phyloP scores from a whole-genome alignment of 2,329 filamentous ascomycete genomes.

The Aureobasidium sp. region DNA sequence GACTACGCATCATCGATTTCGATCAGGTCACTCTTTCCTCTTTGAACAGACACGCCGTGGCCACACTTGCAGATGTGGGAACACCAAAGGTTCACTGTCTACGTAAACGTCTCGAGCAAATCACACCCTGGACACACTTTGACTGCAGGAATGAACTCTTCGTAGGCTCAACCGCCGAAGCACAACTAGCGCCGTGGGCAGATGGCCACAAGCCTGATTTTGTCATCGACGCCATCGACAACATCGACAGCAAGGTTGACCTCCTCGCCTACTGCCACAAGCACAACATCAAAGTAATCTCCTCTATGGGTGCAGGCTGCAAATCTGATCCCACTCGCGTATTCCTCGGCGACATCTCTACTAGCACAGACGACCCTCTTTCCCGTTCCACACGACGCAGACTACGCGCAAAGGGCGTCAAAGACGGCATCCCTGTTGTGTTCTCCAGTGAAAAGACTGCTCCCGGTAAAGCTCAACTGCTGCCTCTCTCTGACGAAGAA shows the following conservation, averaged over 20 bases:
- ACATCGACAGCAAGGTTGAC: slow-evolving; percentile 93
- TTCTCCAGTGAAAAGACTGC: slow-evolving; percentile 87
- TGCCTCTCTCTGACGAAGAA: slow-evolving; percentile 82
- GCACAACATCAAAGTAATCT: slow-evolving; percentile 73
- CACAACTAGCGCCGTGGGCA: slow-evolving; percentile 61
- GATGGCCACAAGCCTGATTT: slow-evolving; percentile 63
- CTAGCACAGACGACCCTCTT: slow-evolving; percentile 79
- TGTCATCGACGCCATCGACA: slow-evolving; percentile 96
- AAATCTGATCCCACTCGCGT: slow-evolving; percentile 82
- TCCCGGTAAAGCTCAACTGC: slow-evolving; percentile 81
- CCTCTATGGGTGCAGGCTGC: slow-evolving; percentile 92
- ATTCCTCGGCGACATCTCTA: slow-evolving; percentile 83
- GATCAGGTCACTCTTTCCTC: slow-evolving; percentile 95
- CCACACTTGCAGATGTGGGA: slow-evolving; percentile 88
- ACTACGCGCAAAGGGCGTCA: slow-evolving; percentile 69
- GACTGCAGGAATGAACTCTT: slow-evolving; percentile 84
- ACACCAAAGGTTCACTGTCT: slow-evolving; percentile 86
- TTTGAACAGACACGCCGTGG: slow-evolving; percentile 90
- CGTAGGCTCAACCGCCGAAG: slow-evolving; percentile 56
- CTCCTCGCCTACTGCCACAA: slow-evolving; percentile 81
- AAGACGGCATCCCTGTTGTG: slow-evolving; percentile 79
- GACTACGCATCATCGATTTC: slow-evolving; percentile 85
- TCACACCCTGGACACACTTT: slow-evolving; percentile 86
- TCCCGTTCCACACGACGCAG: slow-evolving; percentile 76
- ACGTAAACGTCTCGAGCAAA: slow-evolving; percentile 69